Evolutionary conservation across 805 yeast species (phyloP).

Genomic region (Candida sphagnicola): DNA sequence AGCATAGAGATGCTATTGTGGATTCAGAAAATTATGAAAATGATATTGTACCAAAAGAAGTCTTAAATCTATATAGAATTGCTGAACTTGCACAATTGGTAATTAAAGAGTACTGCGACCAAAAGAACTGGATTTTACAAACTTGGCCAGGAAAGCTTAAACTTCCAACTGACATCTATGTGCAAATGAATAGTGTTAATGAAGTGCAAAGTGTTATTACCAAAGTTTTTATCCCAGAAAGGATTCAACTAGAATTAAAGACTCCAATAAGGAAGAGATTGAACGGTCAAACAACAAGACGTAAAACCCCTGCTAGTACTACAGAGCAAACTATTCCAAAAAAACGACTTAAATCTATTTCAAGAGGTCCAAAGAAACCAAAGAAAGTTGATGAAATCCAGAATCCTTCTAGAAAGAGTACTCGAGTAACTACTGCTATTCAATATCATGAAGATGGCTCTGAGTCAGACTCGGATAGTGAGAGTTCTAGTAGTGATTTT

Average conservation of each 20-base stretch:
- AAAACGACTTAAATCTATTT: constrained; percentile 10
- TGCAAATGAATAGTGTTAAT: constrained; percentile 52
- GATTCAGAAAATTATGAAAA: constrained; percentile 26
- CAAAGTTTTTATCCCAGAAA: constrained; percentile 53
- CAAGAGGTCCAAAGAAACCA: constrained; percentile 1
- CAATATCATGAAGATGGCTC: constrained; percentile 25
- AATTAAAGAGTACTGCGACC: constrained; percentile 53
- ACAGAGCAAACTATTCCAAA: constrained; percentile 7
- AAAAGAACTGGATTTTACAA: constrained; percentile 63
- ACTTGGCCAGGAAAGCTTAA: constrained; percentile 80
- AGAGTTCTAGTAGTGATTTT: constrained; percentile 5
- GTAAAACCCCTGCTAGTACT: constrained; percentile 13
- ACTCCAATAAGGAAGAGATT: constrained; percentile 22
- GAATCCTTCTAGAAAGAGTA: constrained; percentile 42
- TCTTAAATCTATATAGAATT: constrained; percentile 52
- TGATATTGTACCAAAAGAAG: constrained; percentile 19
- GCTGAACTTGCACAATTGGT: constrained; percentile 72
- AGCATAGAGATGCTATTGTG: constrained; percentile 57
- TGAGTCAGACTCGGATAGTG: constrained; percentile 7
- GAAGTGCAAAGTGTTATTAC: constrained; percentile 58
- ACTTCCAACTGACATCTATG: constrained; percentile 65
- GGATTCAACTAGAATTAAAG: constrained; percentile 33
- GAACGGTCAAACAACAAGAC: constrained; percentile 11
- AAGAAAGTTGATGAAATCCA: constrained; percentile 3
- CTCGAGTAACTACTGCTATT: constrained; percentile 29